Evolutionary conservation across 2,329 filamentous ascomycete genomes (phyloP).

Genomic region (Fusarium sp.): DNA sequence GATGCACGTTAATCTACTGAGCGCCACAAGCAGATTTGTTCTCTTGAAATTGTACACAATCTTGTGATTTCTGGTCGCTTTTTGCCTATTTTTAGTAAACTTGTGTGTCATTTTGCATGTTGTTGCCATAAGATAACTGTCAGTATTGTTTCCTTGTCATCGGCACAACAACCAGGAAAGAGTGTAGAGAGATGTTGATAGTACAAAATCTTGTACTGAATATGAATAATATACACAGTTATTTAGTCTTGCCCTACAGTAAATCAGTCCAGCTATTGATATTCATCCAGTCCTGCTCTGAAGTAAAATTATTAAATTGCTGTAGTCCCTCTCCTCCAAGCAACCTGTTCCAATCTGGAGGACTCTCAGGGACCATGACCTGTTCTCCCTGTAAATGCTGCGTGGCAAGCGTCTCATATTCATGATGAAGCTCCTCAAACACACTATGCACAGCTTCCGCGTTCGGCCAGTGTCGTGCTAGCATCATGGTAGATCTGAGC

Average conservation of each 20-base stretch:
- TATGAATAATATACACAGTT: too few species aligned
- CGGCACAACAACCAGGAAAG: too few species aligned
- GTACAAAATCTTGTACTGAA: too few species aligned
- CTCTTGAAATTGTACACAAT: too few species aligned
- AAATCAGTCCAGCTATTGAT: slow-evolving; percentile 41
- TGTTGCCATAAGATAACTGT: too few species aligned
- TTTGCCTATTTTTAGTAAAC: too few species aligned
- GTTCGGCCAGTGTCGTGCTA: slow-evolving; percentile 39
- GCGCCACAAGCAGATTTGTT: too few species aligned
- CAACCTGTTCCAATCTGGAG: slow-evolving; percentile 40
- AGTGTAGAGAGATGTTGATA: too few species aligned
- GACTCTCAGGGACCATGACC: slow-evolving; percentile 38
- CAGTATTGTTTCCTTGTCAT: too few species aligned
- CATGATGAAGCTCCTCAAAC: slow-evolving; percentile 39
- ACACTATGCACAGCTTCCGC: slow-evolving; percentile 42
- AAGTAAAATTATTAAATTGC: slow-evolving; percentile 26
- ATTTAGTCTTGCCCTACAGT: background rate
- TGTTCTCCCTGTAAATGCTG: slow-evolving; percentile 40
- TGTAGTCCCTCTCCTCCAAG: slow-evolving; percentile 33
- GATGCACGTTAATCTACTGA: too few species aligned
- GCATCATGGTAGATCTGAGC: slow-evolving; percentile 25
- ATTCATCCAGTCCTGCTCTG: slow-evolving; percentile 42
- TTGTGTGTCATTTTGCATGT: too few species aligned
- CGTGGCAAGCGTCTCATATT: slow-evolving; percentile 39
- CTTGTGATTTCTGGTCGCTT: too few species aligned